A percentile compares a stretch with the other conserved stretches of the same genome.
Evolutionary conservation across 139 green algal species (phyloP).

Genomic region (Tetraselmis chui): DNA sequence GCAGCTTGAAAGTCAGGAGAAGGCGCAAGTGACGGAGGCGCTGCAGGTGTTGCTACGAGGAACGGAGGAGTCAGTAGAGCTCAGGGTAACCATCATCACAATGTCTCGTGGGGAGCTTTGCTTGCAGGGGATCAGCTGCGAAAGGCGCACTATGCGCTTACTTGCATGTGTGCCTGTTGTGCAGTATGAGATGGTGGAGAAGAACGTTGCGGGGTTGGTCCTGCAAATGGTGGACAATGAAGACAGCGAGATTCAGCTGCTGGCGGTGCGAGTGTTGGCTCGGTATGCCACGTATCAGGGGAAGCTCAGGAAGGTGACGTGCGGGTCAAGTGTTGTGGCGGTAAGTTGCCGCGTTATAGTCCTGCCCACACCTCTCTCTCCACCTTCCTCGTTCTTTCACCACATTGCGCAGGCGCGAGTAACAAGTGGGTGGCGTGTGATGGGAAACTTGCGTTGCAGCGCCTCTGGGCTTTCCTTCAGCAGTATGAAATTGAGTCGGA

Average conservation of each 20-base stretch:
- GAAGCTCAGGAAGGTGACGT: background rate
- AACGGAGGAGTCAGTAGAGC: background rate
- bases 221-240: background rate
- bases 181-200: background rate
- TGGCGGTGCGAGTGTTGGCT: background rate
- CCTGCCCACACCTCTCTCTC: too few relatives aligned
- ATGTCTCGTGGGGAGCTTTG: too few relatives aligned
- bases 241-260: background rate
- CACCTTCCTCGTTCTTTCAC: too few relatives aligned
- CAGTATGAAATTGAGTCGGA: background rate
- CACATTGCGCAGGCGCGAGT: too few relatives aligned
- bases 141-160: too few relatives aligned
- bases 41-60: background rate
- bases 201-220: background rate
- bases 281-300: background rate
- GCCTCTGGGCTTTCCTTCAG: background rate
- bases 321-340: background rate
- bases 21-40: background rate
- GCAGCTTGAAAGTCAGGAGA: background rate
- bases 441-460: too few relatives aligned
- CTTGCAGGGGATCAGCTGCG: too few relatives aligned
- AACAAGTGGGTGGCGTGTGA: too few relatives aligned
- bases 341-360: background rate
- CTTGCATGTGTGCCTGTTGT: too few relatives aligned
- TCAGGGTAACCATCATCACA: background rate